A percentile compares a stretch with the other conserved stretches of the same genome.
phyloP scores from a whole-genome alignment of 495 filamentous ascomycete species.

The Apiosordaria backusii region DNA sequence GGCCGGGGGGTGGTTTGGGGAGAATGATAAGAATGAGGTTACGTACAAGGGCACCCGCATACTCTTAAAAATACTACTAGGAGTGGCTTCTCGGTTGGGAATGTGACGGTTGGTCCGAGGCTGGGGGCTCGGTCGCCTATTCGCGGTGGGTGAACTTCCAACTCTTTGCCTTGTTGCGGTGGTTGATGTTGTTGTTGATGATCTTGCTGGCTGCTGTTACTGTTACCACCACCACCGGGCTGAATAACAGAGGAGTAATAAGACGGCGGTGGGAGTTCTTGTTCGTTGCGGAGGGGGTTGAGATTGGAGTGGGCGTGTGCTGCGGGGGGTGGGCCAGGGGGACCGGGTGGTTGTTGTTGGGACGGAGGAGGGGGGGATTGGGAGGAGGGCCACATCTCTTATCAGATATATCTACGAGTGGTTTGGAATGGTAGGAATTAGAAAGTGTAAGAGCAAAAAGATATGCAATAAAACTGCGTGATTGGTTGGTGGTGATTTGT shows the following conservation, averaged over 20 bases:
- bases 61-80: conserved; percentile 58
- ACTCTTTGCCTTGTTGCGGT: not conserved
- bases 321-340: too few species aligned
- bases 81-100: conserved; percentile 47
- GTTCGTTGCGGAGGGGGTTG: not conserved
- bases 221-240: not conserved
- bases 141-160: conserved; percentile 35
- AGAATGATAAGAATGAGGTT: not conserved
- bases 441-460: too few species aligned
- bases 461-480: too few species aligned
- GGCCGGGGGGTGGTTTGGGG: not conserved
- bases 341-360: too few species aligned
- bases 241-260: not conserved
- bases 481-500: too few species aligned
- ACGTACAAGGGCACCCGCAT: conserved; percentile 59
- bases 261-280: not conserved
- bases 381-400: not conserved
- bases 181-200: not conserved
- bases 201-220: not conserved
- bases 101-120: conserved; percentile 26
- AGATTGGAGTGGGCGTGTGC: not conserved
- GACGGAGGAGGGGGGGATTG: not conserved
- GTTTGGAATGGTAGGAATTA: too few species aligned
- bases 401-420: too few species aligned
- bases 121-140: conserved; percentile 48